Base-by-base conservation (phyloP, 2,329 filamentous ascomycete genomes). In the Fusarium ambrosium region DNA sequence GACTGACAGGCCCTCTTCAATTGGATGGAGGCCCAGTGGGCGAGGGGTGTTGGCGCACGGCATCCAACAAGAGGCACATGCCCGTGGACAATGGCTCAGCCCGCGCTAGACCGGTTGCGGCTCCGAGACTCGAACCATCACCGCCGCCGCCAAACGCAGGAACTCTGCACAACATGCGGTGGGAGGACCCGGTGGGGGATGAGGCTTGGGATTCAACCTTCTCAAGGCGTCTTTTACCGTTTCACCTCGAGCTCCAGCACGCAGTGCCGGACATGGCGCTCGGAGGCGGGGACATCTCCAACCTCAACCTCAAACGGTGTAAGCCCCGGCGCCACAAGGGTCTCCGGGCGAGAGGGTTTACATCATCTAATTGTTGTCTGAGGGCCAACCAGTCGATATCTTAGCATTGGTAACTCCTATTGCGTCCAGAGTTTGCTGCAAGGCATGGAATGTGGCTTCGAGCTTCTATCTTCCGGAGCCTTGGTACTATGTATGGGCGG, bases 111-210 rank as follows among this genome's bases (percentile, higher is more conserved):
- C 75, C 62, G 32, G 59, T 72, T 79, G 69, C 71, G 66, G 70
- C 67, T 53, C 45, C 32, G 45, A 56, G 48, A 66, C 69, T 71
- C 69, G 68, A 79, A 70, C 70, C 75, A 74, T 70, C 65, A 65
- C 65, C 62, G 64, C 69, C 66, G 68, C 68, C 41, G 65, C 65
- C 63, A 75, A 74, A 72, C 65, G 72, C 76, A 79, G 70, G 75
- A 78, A 78, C 74, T 77, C 69, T 74, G 73, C 66, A 70, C 72
- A 75, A 63, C 71, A 77, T 66, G 62, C 53, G 66, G 77, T 69
- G 71, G 66, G 67, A 74, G 59, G 61, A 68, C 60, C 48, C 61
- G 43, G 58, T 64, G 59, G 69, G 65, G 48, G 64, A 62, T 59
- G 69, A 69, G 74, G 71, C 74, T 76, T 72, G 51, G 63, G 37